A percentile compares a stretch with the other conserved stretches of the same genome.
These are phyloP conservation scores for Penicillium canariense DNA, from an alignment of 495 filamentous ascomycete genomes.

Conservation along the genomic window DNA sequence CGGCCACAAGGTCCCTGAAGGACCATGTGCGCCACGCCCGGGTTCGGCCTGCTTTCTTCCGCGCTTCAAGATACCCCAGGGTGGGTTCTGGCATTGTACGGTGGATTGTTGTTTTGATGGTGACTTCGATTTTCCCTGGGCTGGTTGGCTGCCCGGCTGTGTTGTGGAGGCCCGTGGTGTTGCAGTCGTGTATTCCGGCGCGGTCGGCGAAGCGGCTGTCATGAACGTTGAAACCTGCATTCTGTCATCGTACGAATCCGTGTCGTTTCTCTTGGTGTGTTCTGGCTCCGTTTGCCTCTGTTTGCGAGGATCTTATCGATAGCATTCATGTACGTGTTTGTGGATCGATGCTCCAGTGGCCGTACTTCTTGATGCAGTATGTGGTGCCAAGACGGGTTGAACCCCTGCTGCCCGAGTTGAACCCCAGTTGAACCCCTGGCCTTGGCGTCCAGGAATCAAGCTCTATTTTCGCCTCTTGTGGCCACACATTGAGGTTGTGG, in stretches of 20 bases:
- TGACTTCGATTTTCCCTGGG: too few relatives aligned
- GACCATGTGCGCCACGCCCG: slow-evolving; percentile 1
- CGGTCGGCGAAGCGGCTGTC: too few relatives aligned
- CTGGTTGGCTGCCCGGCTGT: neutral
- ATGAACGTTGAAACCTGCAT: neutral
- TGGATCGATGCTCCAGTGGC: neutral
- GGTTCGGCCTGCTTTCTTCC: neutral
- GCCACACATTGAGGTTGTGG: neutral
- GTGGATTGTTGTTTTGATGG: too few relatives aligned
- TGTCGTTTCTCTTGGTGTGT: neutral
- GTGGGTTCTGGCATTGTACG: too few relatives aligned
- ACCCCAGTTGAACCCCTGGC: neutral
- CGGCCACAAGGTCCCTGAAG: slow-evolving; percentile 1
- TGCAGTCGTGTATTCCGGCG: neutral
- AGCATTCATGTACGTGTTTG: too few relatives aligned
- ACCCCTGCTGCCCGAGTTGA: neutral
- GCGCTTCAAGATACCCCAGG: too few relatives aligned
- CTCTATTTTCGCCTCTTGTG: neutral
- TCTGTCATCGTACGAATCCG: neutral
- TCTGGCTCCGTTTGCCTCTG: neutral
- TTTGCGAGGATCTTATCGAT: too few relatives aligned
- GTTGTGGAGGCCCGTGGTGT: neutral
- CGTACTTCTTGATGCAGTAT: neutral
- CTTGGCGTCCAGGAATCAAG: neutral
- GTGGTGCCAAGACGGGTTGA: neutral